Evolutionary conservation across 768 basidiomycete species (phyloP), one percentile per base, ranked within the genome.

Genomic region (Boletus subparvulus): DNA sequence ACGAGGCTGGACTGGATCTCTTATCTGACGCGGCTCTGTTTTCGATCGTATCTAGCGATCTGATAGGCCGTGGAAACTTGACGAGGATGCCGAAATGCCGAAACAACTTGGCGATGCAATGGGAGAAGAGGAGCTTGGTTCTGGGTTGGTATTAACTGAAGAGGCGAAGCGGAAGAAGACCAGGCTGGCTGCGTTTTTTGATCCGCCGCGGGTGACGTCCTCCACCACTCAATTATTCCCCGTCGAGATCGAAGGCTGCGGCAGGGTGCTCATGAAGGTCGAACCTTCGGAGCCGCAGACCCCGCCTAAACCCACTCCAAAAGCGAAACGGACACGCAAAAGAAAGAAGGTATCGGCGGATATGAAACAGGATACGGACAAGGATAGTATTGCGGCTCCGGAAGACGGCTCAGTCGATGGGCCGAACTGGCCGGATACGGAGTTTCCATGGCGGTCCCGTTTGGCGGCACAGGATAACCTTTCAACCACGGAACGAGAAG

Each of bases 361-460:
- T 14, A 46, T 48, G 59, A 67, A 56, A 44, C 61, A 46, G 33
- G 66, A 63, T n/a, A 40, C 45, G 24, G 60, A 61, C 30, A 47
- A 32, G 36, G 57, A 56, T 5, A 54, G 46, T 19, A 42, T 54
- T 44, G 52, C 61, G 46, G 64, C 60, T 41, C 52, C 60, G 49
- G 62, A 66, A 19, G 77, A 77, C 37, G 71, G 71, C n/a, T 60
- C 66, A 6, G 47, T 67, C 2, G 79, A 81, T 36, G 80, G 73
- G 51, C 87, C 89, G 11, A 86, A 89, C 65, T 92, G 91, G 90
- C 86, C 86, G 8, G 91, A 93, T 63, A 61, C 76, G 9, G 84
- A 84, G 70, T 92, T 91, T 64, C 90, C 91, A 21, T 93, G 90
- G 91, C 80, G 80, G 47, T 66, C 86, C 60, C 77, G 85, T 52